Evolutionary conservation across 176 grass and related monocot genomes (phyloP).

Genomic region (Thalia dealbata): DNA sequence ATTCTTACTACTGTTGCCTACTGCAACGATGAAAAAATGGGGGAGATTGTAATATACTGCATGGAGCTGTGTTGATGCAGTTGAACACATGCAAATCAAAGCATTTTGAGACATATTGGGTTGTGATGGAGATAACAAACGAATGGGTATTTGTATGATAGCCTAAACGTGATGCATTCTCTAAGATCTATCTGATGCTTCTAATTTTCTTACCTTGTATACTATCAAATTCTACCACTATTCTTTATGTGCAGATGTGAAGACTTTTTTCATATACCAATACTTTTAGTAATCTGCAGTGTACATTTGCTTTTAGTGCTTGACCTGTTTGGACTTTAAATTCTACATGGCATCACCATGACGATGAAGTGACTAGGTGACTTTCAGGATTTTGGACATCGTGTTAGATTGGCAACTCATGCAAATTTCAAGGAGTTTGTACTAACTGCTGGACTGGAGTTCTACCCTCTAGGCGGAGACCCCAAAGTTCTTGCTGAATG

Average conservation of each 20-base stretch:
- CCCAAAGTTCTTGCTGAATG: conserved; percentile 92
- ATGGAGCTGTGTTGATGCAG: too few species aligned
- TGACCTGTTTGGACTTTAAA: not conserved
- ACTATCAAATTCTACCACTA: not conserved
- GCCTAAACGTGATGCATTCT: too few species aligned
- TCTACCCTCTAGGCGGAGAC: conserved; percentile 88
- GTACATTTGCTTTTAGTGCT: not conserved
- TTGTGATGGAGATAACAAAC: too few species aligned
- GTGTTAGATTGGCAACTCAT: conserved; percentile 87
- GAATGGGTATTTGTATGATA: too few species aligned
- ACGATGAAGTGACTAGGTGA: conserved; percentile 23
- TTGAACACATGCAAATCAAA: too few species aligned
- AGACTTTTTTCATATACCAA: not conserved
- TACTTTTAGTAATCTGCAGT: not conserved
- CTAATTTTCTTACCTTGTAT: too few species aligned
- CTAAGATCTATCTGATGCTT: too few species aligned
- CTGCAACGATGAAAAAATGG: too few species aligned
- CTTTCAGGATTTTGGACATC: conserved; percentile 77
- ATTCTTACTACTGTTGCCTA: too few species aligned
- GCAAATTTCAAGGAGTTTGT: conserved; percentile 98
- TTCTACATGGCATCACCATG: not conserved
- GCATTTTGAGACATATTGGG: too few species aligned
- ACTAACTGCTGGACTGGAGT: conserved; percentile 75
- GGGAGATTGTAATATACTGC: too few species aligned
- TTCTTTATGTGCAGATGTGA: not conserved